Evolutionary conservation across 441 rosid genomes (phyloP).

Genomic region (Hura crepitans): DNA sequence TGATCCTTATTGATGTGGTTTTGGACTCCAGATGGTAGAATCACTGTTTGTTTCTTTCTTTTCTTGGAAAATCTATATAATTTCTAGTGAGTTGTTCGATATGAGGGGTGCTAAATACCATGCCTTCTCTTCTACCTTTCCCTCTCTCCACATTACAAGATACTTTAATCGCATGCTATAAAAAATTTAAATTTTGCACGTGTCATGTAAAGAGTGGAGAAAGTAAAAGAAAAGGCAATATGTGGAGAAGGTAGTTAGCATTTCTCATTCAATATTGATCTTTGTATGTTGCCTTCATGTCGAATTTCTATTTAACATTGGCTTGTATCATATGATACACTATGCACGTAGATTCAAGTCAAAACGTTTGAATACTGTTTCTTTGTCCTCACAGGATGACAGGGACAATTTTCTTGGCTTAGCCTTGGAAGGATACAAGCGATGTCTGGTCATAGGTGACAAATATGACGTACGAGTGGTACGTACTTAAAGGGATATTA

Average conservation of each 20-base stretch:
- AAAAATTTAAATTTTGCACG: too few relatives aligned
- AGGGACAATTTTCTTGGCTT: constrained; percentile 84
- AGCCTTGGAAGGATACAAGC: constrained; percentile 90
- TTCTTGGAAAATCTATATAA: neutral
- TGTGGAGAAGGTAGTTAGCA: too few relatives aligned
- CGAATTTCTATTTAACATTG: constrained; percentile 1
- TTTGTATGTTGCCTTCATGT: neutral
- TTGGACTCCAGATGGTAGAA: neutral
- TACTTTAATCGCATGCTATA: too few relatives aligned
- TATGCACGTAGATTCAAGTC: neutral
- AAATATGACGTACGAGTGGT: constrained; percentile 97
- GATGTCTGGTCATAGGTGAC: constrained; percentile 82
- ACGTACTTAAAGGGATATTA: constrained; percentile 24
- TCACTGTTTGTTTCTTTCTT: neutral
- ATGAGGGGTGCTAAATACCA: too few relatives aligned
- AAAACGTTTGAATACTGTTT: constrained; percentile 18
- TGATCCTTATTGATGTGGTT: neutral
- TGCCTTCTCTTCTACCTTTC: too few relatives aligned
- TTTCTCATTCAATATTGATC: too few relatives aligned
- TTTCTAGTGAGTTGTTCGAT: neutral
- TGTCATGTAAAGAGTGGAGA: too few relatives aligned
- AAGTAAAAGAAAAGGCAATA: too few relatives aligned
- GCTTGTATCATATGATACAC: neutral
- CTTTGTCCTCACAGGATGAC: constrained; percentile 59
- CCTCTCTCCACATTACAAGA: too few relatives aligned